A percentile compares a stretch with the other conserved stretches of the same genome.
Evolutionary conservation across 2,329 filamentous ascomycete genomes (phyloP).

Genomic region (Xylaria polymorpha): DNA sequence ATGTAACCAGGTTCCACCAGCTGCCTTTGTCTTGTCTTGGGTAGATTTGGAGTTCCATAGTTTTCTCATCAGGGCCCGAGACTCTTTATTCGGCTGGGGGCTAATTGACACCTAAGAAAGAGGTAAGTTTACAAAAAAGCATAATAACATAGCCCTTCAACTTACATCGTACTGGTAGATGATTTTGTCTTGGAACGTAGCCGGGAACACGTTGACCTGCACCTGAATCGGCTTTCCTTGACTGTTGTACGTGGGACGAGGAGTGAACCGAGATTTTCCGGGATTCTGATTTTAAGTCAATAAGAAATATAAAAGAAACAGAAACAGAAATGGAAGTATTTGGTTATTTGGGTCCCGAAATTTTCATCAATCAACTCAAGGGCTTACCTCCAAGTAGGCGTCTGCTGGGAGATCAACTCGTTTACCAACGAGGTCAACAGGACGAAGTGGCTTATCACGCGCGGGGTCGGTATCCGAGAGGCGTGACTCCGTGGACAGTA

Average conservation of each 20-base stretch:
- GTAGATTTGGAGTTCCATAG: constrained; percentile 74
- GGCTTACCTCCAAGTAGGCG: constrained; percentile 60
- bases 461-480: constrained; percentile 37
- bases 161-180: constrained; percentile 90
- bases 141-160: constrained; percentile 40
- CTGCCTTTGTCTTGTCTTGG: constrained; percentile 66
- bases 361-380: neutral
- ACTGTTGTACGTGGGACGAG: constrained; percentile 68
- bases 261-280: constrained; percentile 51
- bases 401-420: constrained; percentile 70
- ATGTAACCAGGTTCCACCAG: constrained; percentile 71
- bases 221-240: constrained; percentile 65
- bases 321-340: neutral
- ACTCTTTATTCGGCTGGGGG: constrained; percentile 57
- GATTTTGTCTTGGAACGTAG: constrained; percentile 65
- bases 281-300: constrained; percentile 38
- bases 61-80: constrained; percentile 74
- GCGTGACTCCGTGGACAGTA: constrained; percentile 7
- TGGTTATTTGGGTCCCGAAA: neutral
- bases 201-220: constrained; percentile 79
- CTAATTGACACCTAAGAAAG: constrained; percentile 70
- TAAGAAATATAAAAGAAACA: constrained; percentile 32
- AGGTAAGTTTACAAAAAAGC: neutral
- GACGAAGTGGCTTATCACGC: constrained; percentile 43
- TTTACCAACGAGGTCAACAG: constrained; percentile 53